A percentile compares a stretch with the other conserved stretches of the same genome.
Evolutionary conservation across 2,329 filamentous ascomycete genomes (phyloP).

Genomic region (Elsinoe arachidis): DNA sequence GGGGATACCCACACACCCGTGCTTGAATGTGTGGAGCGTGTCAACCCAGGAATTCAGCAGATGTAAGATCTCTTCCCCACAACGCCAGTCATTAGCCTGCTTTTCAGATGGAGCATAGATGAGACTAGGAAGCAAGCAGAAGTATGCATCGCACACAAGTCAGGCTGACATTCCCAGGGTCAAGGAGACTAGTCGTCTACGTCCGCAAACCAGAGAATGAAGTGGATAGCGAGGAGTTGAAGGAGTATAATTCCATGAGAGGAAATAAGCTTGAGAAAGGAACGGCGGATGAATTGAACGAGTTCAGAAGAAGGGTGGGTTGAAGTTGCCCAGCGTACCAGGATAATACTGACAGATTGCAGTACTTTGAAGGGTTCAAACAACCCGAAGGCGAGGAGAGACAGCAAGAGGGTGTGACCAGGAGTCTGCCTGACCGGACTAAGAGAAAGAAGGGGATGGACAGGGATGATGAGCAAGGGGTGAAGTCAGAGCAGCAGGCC

Average conservation of each 20-base stretch:
- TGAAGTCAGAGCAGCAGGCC: too few species aligned
- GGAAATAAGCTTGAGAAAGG: slow-evolving; percentile 34
- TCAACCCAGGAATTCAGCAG: slow-evolving; percentile 85
- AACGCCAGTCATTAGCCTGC: too few species aligned
- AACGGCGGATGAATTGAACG: slow-evolving; percentile 58
- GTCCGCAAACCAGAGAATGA: slow-evolving; percentile 54
- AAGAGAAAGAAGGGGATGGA: too few species aligned
- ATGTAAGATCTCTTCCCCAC: slow-evolving; percentile 46
- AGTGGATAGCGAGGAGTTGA: slow-evolving; percentile 34
- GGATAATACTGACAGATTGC: slow-evolving; percentile 10
- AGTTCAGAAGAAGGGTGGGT: slow-evolving; percentile 49
- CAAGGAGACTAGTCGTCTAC: slow-evolving; percentile 80
- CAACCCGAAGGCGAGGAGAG: background rate
- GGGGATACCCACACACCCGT: slow-evolving; percentile 62
- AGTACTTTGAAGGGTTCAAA: slow-evolving; percentile 32
- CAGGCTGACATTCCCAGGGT: slow-evolving; percentile 50
- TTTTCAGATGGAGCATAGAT: too few species aligned
- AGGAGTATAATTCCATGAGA: slow-evolving; percentile 22
- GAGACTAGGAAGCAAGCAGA: too few species aligned
- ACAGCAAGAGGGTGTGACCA: too few species aligned
- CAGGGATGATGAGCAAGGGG: too few species aligned
- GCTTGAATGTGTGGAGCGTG: slow-evolving; percentile 61
- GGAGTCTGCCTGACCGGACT: too few species aligned
- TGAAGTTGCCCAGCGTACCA: background rate
- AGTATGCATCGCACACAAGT: too few species aligned